Conservation (phyloP, 352 stramenopile genomes). For the Pythium plurisporium region DNA sequence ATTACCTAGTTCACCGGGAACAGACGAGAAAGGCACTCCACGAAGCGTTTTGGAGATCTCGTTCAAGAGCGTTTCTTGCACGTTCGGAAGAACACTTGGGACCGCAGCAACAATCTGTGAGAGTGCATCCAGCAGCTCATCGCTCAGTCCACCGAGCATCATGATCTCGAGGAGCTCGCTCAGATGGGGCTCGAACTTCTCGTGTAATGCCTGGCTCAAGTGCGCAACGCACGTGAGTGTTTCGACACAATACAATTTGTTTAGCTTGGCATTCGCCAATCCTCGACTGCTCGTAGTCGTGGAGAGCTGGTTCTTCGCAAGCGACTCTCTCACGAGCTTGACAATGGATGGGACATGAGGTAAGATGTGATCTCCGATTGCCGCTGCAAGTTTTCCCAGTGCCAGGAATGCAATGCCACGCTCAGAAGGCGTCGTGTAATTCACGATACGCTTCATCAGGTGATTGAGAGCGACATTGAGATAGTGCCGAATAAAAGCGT, state of each 20-base stretch:
- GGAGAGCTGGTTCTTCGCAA: constrained; percentile 43
- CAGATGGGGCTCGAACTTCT: constrained; percentile 65
- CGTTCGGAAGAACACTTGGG: constrained; percentile 82
- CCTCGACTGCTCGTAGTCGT: constrained; percentile 13
- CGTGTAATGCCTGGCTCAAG: constrained; percentile 59
- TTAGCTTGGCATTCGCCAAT: constrained; percentile 41
- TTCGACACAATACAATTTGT: constrained; percentile 81
- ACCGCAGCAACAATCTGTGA: constrained; percentile 88
- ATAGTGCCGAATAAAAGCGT: constrained; percentile 93
- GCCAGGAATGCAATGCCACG: constrained; percentile 88
- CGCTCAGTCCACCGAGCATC: constrained; percentile 89
- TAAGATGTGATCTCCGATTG: constrained; percentile 85
- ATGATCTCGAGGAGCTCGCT: constrained; percentile 79
- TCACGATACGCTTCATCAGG: constrained; percentile 79
- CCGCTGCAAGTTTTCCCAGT: constrained; percentile 90
- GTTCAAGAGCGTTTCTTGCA: constrained; percentile 95
- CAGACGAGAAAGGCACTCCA: constrained; percentile 61
- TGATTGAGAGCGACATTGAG: constrained; percentile 77
- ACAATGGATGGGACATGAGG: constrained; percentile 80
- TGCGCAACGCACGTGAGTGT: constrained; percentile 78
- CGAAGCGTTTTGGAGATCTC: constrained; percentile 94
- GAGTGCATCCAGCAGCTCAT: constrained; percentile 92
- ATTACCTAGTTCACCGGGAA: constrained; percentile 16
- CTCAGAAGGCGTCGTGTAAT: constrained; percentile 49
- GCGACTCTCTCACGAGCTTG: constrained; percentile 65